Evolutionary conservation across 2,329 filamentous ascomycete species (phyloP), one percentile per base, ranked within the genome.

Genomic region (Chaetomiaceae sp.): DNA sequence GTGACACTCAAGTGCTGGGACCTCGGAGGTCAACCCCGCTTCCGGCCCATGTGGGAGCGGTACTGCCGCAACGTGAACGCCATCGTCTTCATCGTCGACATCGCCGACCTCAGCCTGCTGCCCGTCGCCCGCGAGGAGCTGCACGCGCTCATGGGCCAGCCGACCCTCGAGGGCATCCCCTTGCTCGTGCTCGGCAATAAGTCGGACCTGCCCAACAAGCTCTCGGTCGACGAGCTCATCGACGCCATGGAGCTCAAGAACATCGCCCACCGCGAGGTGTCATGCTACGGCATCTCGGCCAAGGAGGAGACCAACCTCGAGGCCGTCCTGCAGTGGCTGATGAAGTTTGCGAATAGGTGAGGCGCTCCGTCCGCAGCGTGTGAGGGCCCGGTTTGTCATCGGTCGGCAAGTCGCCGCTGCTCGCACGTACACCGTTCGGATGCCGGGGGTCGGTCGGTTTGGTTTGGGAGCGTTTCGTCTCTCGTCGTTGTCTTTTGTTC

Each of bases 1-100:
- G 93, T 98, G 66, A 95, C 93, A 59, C 76, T 98, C 62, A 97
- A 97, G 71, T 98, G 93, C 70, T 98, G 93, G 93, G 93, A 98
- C 72, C 81, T 98, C 55, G 93, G 93, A 58, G 93, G 93, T 44
- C 93, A 98, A 70, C 91, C 93, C 59, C 81, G 91, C 56, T 98
- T 97, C 72, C 86, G 93, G 62, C 87, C 88, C 58, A 98, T 98
- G 93, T 98, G 93, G 93, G 93, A 98, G 74, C 79, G 93, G 62
- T 98, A 98, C 68, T 97, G 93, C 70, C 88, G 90, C 54, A 93
- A 89, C 42, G 93, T 97, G 58, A 95, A 95, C 70, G 91, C 91
- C 58, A 96, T 98, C 58, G 87, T 98, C 56, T 98, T 96, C 70
- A 95, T 98, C 65, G 90, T 97, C 62, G 93, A 98, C 66, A 94